Conservation (phyloP, 495 filamentous ascomycete genomes). For the Viridothelium virens region DNA sequence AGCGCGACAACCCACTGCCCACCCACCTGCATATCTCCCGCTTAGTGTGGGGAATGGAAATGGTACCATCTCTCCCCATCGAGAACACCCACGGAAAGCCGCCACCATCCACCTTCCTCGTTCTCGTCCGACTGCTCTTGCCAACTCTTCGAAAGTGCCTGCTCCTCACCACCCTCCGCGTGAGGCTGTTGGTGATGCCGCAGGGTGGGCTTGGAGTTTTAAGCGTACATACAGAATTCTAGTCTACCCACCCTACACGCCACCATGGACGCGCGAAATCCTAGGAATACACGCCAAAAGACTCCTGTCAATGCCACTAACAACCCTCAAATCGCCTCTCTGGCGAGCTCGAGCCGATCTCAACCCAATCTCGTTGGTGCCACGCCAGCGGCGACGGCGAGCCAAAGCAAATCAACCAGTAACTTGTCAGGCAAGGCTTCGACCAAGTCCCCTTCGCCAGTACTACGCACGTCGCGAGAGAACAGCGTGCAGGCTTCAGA, state of each 20-base stretch:
- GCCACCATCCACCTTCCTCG: not conserved
- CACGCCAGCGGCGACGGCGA: not conserved
- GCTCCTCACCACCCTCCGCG: not conserved
- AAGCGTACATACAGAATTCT: not conserved
- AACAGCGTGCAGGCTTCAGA: not conserved
- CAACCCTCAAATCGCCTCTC: not conserved
- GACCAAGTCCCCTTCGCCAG: constrained; percentile 2
- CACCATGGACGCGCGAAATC: constrained; percentile 4
- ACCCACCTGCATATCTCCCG: too few species aligned
- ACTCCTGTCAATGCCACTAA: not conserved
- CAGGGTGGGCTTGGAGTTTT: not conserved
- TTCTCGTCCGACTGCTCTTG: not conserved
- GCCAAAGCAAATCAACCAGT: not conserved
- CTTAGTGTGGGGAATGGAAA: too few species aligned
- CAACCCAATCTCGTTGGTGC: not conserved
- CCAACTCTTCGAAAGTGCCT: not conserved
- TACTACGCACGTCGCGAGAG: not conserved
- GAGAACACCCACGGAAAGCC: too few species aligned
- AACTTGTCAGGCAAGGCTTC: not conserved
- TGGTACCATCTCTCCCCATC: too few species aligned
- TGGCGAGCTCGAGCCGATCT: not conserved
- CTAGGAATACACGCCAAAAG: not conserved
- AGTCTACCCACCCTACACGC: not conserved
- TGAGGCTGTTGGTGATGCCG: not conserved
- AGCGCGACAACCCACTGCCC: too few species aligned